phyloP scores from a whole-genome alignment of 345 rosid species.

The Nasturtium officinale region DNA sequence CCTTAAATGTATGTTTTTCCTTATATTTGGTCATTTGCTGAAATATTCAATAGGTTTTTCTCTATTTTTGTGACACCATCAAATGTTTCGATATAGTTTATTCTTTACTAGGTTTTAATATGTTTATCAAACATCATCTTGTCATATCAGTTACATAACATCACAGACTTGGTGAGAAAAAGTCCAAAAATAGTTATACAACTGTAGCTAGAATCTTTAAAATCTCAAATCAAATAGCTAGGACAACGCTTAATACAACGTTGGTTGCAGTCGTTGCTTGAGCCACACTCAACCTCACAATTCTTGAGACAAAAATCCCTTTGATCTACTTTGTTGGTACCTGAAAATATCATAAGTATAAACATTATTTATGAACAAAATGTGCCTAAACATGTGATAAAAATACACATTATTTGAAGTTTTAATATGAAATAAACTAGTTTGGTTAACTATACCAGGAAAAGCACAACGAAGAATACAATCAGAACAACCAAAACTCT shows the following conservation, averaged over 20 bases:
- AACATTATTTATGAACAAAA: background rate
- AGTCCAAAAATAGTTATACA: background rate
- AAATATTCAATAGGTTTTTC: no score
- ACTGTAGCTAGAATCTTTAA: background rate
- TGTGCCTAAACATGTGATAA: no score
- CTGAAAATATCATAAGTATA: background rate
- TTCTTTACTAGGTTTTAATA: background rate
- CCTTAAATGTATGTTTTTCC: no score
- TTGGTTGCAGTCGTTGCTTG: background rate
- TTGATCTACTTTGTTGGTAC: background rate
- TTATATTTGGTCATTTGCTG: no score
- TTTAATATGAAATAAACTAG: no score
- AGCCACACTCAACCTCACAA: background rate
- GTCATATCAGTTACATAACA: background rate
- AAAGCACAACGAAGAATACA: background rate
- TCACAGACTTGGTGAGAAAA: background rate
- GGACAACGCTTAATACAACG: conserved; percentile 4
- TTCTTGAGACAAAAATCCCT: background rate
- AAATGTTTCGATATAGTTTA: background rate
- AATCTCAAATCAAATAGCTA: background rate
- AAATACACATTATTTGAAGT: no score
- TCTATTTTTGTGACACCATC: background rate
- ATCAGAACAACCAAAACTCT: background rate
- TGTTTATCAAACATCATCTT: background rate
- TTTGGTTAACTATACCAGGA: no score